These are phyloP conservation scores for Coniferiporia weirii DNA, from an alignment of 1,284 basidiomycete genomes.

Conservation along the genomic window DNA sequence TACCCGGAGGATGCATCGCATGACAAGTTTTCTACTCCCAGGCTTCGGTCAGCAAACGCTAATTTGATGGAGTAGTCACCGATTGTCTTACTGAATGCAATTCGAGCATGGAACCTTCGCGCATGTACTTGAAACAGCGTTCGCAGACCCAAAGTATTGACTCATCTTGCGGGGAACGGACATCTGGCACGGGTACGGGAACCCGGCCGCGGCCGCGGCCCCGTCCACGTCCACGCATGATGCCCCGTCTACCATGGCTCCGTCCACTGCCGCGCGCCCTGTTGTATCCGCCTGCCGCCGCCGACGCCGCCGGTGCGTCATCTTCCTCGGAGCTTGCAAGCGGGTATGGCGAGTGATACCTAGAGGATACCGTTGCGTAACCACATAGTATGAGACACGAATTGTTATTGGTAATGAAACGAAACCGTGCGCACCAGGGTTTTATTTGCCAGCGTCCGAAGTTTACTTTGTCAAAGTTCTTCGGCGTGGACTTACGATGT, in stretches of 20 bases:
- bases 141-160: conserved; percentile 79
- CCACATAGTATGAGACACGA: not conserved
- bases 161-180: conserved; percentile 35
- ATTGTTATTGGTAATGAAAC: not conserved
- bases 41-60: conserved; percentile 8
- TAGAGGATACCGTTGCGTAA: conserved; percentile 14
- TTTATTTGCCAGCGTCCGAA: conserved; percentile 75
- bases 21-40: conserved; percentile 62
- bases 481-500: conserved; percentile 60
- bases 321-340: conserved; percentile 25
- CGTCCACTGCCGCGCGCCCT: not conserved
- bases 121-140: conserved; percentile 96
- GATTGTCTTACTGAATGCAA: conserved; percentile 58
- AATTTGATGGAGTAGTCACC: conserved; percentile 10
- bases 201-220: not conserved
- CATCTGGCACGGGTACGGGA: not conserved
- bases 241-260: not conserved
- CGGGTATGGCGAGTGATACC: conserved; percentile 40
- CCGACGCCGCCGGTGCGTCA: conserved; percentile 2
- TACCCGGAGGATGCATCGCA: conserved; percentile 77
- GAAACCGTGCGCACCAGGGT: conserved; percentile 52
- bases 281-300: not conserved
- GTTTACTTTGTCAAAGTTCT: conserved; percentile 74
- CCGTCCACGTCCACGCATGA: conserved; percentile 2
- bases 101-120: conserved; percentile 66